Conservation (phyloP, 768 basidiomycete genomes). For the Kwoniella dejecticola region DNA sequence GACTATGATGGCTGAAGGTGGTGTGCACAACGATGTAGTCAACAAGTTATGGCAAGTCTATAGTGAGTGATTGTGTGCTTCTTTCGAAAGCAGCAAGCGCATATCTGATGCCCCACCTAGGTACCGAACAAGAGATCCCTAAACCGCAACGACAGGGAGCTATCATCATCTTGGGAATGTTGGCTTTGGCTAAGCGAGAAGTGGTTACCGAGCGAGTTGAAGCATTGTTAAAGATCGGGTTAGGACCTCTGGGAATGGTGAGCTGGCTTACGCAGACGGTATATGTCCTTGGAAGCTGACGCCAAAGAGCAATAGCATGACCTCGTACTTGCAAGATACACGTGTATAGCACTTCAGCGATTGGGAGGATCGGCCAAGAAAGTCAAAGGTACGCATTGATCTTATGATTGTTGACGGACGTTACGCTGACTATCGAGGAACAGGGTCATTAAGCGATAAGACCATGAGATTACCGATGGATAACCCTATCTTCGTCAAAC, state of each 20-base stretch:
- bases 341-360: conserved; percentile 87
- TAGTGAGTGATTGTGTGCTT: conserved; percentile 64
- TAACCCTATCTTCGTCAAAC: conserved; percentile 76
- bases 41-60: conserved; percentile 95
- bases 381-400: conserved; percentile 86
- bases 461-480: conserved; percentile 84
- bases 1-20: conserved; percentile 88
- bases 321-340: conserved; percentile 85
- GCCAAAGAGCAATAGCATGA: conserved; percentile 74
- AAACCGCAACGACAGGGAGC: conserved; percentile 87
- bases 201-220: conserved; percentile 83
- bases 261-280: conserved; percentile 13
- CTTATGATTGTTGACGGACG: background rate
- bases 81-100: background rate
- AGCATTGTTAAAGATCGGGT: conserved; percentile 76
- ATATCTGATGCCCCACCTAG: conserved; percentile 56
- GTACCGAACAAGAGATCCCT: conserved; percentile 72
- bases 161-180: conserved; percentile 95
- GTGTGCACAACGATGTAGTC: conserved; percentile 80
- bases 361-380: conserved; percentile 95
- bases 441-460: conserved; percentile 85
- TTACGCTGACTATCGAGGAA: conserved; percentile 5
- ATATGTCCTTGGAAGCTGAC: no score
- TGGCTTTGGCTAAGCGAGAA: conserved; percentile 77
- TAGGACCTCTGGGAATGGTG: conserved; percentile 83